Evolutionary conservation across 805 yeast species (phyloP), one percentile per base, ranked within the genome.

Genomic region (Naumovozyma baii): DNA sequence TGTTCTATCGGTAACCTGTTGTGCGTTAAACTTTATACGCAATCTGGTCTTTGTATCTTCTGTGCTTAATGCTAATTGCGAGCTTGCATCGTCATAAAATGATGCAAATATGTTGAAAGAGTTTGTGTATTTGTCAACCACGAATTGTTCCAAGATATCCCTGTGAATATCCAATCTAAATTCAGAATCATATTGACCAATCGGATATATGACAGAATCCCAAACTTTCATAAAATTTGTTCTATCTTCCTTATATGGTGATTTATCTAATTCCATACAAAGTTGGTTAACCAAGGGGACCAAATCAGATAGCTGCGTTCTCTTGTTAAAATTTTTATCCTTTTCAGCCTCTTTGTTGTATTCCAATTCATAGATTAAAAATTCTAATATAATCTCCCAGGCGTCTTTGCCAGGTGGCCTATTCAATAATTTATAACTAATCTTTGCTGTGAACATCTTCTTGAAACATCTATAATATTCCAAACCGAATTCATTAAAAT

Each of bases 401-500:
- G 59, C 47, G 38, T 56, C 55, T 26, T 41, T 46, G 16, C 40
- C 45, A 12, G 39, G 42, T 10, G 55, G 51, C 19, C 50, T 38
- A 26, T 46, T 47, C 38, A 54, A 45, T 15, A 54, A 50, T 35
- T 54, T 56, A 33, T 51, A 56, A 26, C 43, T 43, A 4, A 59
- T 45, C 37, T 57, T 57, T 3, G 55, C 53, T 7, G 52, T 44
- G 34, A 59, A 59, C 55, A 59, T 49, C 33, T 52, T 52, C 39
- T 48, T 53, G 36, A 57, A 59, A 34, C 54, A 42, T 16, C 55
- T 50, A 34, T 56, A 57, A 34, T 56, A 53, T 18, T 55, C 57
- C n/a, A 45, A 41, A 2, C 54, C 57, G 38, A 57, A 48, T 36
- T 56, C 55, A 36, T 57, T 57, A 37, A 57, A 59, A 40, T 52